Base-by-base conservation (phyloP, 2,329 filamentous ascomycete genomes). In the Geosmithia morbida region DNA sequence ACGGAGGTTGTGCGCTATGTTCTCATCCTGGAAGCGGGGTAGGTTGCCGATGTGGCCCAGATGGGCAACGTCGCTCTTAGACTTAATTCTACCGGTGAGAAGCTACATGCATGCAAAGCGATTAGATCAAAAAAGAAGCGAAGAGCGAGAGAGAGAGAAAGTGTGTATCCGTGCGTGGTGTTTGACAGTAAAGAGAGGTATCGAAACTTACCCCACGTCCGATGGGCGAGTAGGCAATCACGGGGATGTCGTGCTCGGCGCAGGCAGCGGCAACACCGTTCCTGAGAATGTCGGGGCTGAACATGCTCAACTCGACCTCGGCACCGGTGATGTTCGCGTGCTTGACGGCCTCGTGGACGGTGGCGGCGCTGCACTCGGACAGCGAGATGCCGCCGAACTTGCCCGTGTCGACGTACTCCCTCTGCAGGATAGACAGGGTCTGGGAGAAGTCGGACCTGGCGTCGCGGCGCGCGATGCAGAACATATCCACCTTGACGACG, bases 191-290 rank as follows among this genome's bases (percentile, higher is more conserved):
- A 56, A 4, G 41, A 17, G 22, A n/a, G n/a, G n/a, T n/a, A n/a
- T n/a, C n/a, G n/a, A n/a, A n/a, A 59, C 64, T 55, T 58, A 68
- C 65, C 2, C 72, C 72, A 22, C 75, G 67, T 4, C 83, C 80
- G 0, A 88, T 67, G 1, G 85, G 85, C 43, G 81, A 82, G 63
- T 87, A 89, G 0, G 81, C 83, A 37, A 87, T 63, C 44, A 89
- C 65, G 0, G 83, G 80, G 50, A 90, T 87, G 44, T 70, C 66
- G 43, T 83, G 62, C 57, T 89, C 71, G 0, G 67, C 70, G 55
- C 78, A 83, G 0, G 75, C 70, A 2, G 66, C 66, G 2, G 70
- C 68, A 37, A 79, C 61, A 2, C 74, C 73, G 52, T 77, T 75
- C 19, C 57, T 59, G 22, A 75, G 61, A 20, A 69, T 64, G 16